Percentiles rank a stretch among this genome's conserved stretches.
Evolutionary conservation across 208 protist species (phyloP).

Genomic region (Acanthamoeba healyi): DNA sequence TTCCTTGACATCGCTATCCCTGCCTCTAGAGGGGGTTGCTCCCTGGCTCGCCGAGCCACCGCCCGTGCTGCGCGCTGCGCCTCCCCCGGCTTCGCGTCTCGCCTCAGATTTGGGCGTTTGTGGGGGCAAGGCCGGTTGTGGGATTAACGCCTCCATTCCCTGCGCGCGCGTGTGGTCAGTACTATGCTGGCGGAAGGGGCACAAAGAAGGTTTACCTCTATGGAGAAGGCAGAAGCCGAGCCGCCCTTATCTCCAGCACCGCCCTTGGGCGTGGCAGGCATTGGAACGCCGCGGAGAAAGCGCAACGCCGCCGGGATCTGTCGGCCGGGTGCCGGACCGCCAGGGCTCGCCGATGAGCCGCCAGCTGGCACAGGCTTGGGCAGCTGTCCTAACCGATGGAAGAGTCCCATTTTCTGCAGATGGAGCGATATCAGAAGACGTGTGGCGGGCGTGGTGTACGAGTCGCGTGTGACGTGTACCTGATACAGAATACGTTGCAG

Average conservation of each 20-base stretch:
- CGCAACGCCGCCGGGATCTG: conserved; percentile 44
- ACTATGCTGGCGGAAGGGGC: background rate
- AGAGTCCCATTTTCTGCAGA: conserved; percentile 68
- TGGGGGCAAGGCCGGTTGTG: background rate
- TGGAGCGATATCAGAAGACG: background rate
- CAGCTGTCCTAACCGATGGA: background rate
- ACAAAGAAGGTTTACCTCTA: background rate
- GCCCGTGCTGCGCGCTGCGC: background rate
- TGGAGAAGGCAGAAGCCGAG: conserved; percentile 20
- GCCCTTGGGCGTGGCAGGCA: background rate
- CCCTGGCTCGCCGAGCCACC: background rate
- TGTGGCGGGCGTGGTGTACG: background rate
- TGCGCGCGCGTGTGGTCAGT: background rate
- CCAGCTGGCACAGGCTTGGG: conserved; percentile 10
- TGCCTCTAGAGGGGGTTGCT: background rate
- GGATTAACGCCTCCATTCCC: conserved; percentile 13
- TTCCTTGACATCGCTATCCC: conserved; percentile 10
- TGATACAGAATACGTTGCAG: conserved; percentile 34
- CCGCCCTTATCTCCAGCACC: background rate
- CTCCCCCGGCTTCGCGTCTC: background rate
- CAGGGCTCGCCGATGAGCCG: background rate
- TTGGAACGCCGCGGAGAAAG: conserved; percentile 40
- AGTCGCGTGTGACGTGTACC: background rate
- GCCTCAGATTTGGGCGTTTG: background rate
- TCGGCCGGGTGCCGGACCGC: background rate